Percentiles rank a stretch among this genome's conserved stretches.
These are phyloP conservation scores for Trichophyton simii DNA, from an alignment of 2,329 filamentous ascomycete species.

Conservation along the genomic window DNA sequence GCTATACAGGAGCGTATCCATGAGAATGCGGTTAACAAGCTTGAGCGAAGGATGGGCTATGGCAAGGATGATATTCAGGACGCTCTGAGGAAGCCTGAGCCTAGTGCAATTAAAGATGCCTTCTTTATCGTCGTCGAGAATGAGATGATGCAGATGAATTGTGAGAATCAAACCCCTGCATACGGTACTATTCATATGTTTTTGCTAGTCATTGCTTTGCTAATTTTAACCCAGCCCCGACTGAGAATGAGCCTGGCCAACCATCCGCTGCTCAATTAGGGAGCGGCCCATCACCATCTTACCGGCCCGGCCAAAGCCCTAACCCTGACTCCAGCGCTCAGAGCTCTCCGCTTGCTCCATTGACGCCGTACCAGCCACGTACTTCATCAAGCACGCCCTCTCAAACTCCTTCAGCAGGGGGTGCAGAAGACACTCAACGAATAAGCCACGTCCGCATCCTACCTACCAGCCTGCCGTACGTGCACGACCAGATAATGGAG, in stretches of 20 bases:
- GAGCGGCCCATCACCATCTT: neutral
- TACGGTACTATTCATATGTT: neutral
- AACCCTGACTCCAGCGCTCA: neutral
- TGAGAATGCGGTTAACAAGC: conserved; percentile 82
- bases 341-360: conserved; percentile 6
- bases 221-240: conserved; percentile 6
- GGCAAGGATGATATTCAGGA: conserved; percentile 90
- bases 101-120: conserved; percentile 95
- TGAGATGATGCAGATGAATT: conserved; percentile 89
- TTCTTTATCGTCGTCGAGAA: conserved; percentile 98
- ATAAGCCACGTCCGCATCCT: conserved; percentile 83
- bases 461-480: conserved; percentile 78
- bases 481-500: conserved; percentile 84
- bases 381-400: neutral
- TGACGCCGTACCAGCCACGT: conserved; percentile 1
- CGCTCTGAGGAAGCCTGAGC: conserved; percentile 79
- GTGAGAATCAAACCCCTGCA: conserved; percentile 45
- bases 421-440: conserved; percentile 31
- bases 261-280: conserved; percentile 19
- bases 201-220: neutral
- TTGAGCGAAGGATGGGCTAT: conserved; percentile 97
- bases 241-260: conserved; percentile 18
- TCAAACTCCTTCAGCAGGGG: conserved; percentile 10
- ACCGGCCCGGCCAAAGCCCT: neutral
- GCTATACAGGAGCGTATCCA: conserved; percentile 82